Base-by-base conservation (phyloP, 331 rosid species). In the Malus hybrid region DNA sequence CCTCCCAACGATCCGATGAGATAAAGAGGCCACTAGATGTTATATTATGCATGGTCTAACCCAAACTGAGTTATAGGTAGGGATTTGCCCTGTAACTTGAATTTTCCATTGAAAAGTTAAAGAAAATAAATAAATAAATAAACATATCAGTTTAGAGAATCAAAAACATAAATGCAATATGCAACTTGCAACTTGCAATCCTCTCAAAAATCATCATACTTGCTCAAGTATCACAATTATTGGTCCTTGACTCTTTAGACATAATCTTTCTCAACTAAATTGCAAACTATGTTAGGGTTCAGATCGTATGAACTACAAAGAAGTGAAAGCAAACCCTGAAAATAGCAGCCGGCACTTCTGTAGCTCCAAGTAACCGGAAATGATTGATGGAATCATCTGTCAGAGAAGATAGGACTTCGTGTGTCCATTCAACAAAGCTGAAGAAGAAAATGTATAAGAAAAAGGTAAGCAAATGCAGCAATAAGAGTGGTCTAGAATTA, bases 371-470 rank as follows among this genome's bases (percentile, higher is more conserved):
- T 80, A 92, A 84, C 76, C 79, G 91, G 73, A 94, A 92, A 79
- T 87, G 92, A 71, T 86, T 87, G 78, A 88, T 83, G 77, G 71
- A 65, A 74, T 92, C 95, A 74, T 86, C 89, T 12, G 77, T 83
- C 50, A 33, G 80, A 77, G 91, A 88, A 74, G 91, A 87, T 78
- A 94, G 82, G 82, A 86, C 93, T 67, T 86, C 88, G 34, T 92
- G 93, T 9, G 99, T 86, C 97, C 99, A 92, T 75, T 83, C 87
- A 76, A 85, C 79, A 79, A 94, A 92, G 92, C 99, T 94, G 92
- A 84, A 81, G 83, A 31, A 36, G 83, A 31, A 36, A 62, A 73
- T 5, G 33, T 22, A 60, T 39, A 65, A 72, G 52, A 76, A 73
- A 69, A 16, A 44, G 67, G 79, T 70, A 67, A 71, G 54, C 34